Conservation (phyloP, 495 filamentous ascomycete species). For the Zalerion maritima region DNA sequence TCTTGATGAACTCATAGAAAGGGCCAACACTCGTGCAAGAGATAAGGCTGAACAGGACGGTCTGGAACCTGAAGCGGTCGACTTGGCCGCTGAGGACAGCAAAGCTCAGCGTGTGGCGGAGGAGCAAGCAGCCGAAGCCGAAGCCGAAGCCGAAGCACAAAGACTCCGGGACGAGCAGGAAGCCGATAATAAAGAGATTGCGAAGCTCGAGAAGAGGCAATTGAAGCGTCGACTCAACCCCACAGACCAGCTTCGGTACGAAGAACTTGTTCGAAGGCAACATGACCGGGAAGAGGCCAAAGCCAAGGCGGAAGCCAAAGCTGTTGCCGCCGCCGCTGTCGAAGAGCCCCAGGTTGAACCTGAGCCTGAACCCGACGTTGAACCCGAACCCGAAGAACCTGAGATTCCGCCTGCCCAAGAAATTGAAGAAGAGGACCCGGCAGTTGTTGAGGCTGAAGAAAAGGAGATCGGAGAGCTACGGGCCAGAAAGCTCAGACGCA, state of each 20-base stretch:
- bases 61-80: too few species aligned
- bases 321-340: conserved; percentile 1
- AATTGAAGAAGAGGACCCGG: too few species aligned
- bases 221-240: conserved; percentile 1
- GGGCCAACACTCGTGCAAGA: too few species aligned
- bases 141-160: conserved; percentile 1
- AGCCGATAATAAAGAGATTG: neutral
- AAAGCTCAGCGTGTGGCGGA: conserved; percentile 11
- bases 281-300: neutral
- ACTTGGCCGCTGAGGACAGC: conserved; percentile 1
- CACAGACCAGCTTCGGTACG: neutral
- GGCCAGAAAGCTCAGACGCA: too few species aligned
- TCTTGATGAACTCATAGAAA: too few species aligned
- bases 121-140: conserved; percentile 7
- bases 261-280: neutral
- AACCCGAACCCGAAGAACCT: conserved; percentile 9
- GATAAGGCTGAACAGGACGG: neutral
- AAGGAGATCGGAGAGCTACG: too few species aligned
- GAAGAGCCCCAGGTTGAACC: conserved; percentile 4
- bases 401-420: too few species aligned
- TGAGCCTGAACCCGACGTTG: conserved; percentile 5
- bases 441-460: too few species aligned
- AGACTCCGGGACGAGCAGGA: too few species aligned
- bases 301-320: conserved; percentile 1
- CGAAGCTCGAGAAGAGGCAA: conserved; percentile 1